Evolutionary conservation across 164 flowering plant species (phyloP).

Genomic region (Vitis cinerea): DNA sequence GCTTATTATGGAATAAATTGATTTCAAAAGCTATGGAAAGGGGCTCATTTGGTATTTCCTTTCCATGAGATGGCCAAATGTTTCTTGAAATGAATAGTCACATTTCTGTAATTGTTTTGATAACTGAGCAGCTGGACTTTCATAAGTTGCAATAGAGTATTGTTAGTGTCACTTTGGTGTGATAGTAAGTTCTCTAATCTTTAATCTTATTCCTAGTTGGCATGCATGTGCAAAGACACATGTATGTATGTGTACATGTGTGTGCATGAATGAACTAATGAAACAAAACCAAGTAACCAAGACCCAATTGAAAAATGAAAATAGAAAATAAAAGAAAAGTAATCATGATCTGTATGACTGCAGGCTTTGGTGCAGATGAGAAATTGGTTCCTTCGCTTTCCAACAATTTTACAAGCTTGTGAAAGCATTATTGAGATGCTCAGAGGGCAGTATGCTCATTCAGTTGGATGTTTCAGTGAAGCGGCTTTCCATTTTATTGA

Average conservation of each 20-base stretch:
- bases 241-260: no score
- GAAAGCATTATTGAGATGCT: conserved; percentile 89
- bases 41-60: not conserved
- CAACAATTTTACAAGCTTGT: conserved; percentile 83
- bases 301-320: no score
- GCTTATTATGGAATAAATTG: not conserved
- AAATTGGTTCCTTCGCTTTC: conserved; percentile 79
- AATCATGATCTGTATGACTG: conserved; percentile 13
- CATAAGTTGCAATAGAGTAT: not conserved
- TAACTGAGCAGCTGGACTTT: not conserved
- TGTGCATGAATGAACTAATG: no score
- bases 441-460: conserved; percentile 94
- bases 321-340: not conserved
- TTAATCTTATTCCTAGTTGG: not conserved
- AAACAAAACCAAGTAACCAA: no score
- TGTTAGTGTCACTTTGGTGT: not conserved
- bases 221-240: not conserved
- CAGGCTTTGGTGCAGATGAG: conserved; percentile 94
- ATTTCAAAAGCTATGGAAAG: not conserved
- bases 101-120: not conserved
- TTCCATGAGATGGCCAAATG: not conserved
- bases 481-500: conserved; percentile 89
- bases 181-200: not conserved
- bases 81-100: not conserved
- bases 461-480: conserved; percentile 79